phyloP scores from a whole-genome alignment of 257 asterid genomes.

The Nicotiana noctiflora region DNA sequence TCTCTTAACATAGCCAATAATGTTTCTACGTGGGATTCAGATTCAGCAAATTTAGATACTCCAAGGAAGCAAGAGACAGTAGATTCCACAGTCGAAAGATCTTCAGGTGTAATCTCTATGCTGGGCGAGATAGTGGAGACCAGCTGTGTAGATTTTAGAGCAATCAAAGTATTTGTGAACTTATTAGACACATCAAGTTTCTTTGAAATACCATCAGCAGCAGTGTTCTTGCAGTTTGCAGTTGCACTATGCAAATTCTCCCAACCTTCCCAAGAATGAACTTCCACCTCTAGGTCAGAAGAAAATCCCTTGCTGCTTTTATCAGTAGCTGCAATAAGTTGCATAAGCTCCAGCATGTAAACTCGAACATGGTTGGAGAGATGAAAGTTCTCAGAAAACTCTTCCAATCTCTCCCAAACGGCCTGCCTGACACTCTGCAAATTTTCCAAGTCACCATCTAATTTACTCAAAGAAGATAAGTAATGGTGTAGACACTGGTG shows the following conservation, averaged over 20 bases:
- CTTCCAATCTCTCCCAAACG: conserved; percentile 70
- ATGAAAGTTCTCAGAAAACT: conserved; percentile 60
- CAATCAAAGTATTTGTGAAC: conserved; percentile 63
- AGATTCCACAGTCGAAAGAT: conserved; percentile 55
- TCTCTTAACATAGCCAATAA: conserved; percentile 62
- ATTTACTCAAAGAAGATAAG: conserved; percentile 71
- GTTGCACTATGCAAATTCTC: conserved; percentile 37
- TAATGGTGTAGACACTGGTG: conserved; percentile 38
- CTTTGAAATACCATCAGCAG: conserved; percentile 26
- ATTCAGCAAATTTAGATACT: conserved; percentile 48
- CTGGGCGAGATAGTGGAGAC: conserved; percentile 57
- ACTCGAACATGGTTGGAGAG: conserved; percentile 67
- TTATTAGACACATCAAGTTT: conserved; percentile 37
- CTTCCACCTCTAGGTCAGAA: conserved; percentile 25
- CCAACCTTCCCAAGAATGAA: conserved; percentile 95
- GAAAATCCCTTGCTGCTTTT: conserved; percentile 31
- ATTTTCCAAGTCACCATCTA: conserved; percentile 57
- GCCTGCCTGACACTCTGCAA: conserved; percentile 56
- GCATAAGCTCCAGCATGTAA: conserved; percentile 80
- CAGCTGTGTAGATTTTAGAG: conserved; percentile 79
- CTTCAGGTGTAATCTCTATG: conserved; percentile 59
- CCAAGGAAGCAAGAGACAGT: conserved; percentile 72
- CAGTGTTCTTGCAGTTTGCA: conserved; percentile 20
- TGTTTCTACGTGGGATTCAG: conserved; percentile 39
- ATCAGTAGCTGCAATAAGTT: conserved; percentile 53